phyloP scores from a whole-genome alignment of 306 rosid species.

The Urtica urens region DNA sequence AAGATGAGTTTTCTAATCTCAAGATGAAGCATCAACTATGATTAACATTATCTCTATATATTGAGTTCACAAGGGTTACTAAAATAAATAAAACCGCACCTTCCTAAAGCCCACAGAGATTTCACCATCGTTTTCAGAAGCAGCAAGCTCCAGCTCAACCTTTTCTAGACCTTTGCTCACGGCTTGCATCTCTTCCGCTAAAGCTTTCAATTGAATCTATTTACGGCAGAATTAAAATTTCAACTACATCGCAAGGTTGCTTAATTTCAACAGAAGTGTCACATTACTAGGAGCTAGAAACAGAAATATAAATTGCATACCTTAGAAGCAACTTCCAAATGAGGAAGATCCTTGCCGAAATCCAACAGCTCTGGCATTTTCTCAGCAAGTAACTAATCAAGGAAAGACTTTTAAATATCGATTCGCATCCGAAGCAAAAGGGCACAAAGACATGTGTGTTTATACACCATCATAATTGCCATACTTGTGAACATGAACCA shows the following conservation, averaged over 20 bases:
- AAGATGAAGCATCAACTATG: neutral
- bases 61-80: neutral
- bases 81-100: conserved; percentile 30
- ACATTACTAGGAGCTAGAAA: conserved; percentile 8
- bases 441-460: too few species aligned
- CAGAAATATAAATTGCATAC: conserved; percentile 30
- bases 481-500: too few species aligned
- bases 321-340: conserved; percentile 94
- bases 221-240: too few species aligned
- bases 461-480: too few species aligned
- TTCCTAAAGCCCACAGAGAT: conserved; percentile 72
- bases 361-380: conserved; percentile 91
- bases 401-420: conserved; percentile 17
- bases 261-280: neutral
- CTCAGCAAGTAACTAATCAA: conserved; percentile 68
- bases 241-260: too few species aligned
- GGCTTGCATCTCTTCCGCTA: conserved; percentile 99
- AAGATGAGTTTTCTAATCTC: neutral
- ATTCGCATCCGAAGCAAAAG: too few species aligned
- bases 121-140: conserved; percentile 78
- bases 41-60: neutral
- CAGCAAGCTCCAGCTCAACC: conserved; percentile 88
- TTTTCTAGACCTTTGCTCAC: conserved; percentile 97
- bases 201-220: conserved; percentile 88
- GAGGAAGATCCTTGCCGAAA: conserved; percentile 86